Conservation (phyloP, 1,139 yeast genomes). For the Yamadazyma triangularis region DNA sequence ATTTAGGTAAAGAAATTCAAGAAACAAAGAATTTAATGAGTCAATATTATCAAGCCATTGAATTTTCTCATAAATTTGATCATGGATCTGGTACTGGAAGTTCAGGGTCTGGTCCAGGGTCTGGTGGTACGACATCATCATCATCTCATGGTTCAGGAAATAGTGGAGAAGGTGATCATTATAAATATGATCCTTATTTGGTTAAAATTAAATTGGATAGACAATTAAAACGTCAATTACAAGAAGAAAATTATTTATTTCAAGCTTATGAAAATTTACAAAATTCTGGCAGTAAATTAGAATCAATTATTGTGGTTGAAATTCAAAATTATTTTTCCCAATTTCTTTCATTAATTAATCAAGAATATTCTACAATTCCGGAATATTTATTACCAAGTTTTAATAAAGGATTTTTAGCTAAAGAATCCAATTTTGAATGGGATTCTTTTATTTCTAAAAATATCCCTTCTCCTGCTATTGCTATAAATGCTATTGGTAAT, state of each 20-base stretch:
- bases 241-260: constrained; percentile 80
- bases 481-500: constrained; percentile 28
- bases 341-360: constrained; percentile 64
- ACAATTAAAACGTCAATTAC: constrained; percentile 70
- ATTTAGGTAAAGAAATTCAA: constrained; percentile 61
- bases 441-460: constrained; percentile 73
- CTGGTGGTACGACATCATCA: no score
- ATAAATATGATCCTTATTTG: constrained; percentile 70
- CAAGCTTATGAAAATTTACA: constrained; percentile 88
- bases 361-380: constrained; percentile 65
- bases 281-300: constrained; percentile 83
- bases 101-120: no score
- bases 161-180: constrained; percentile 21
- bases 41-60: constrained; percentile 43
- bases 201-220: constrained; percentile 68
- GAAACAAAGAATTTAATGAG: constrained; percentile 55
- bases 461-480: constrained; percentile 34
- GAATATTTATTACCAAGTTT: constrained; percentile 63
- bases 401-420: constrained; percentile 68
- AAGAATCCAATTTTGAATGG: constrained; percentile 86
- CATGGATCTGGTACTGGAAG: constrained; percentile 8
- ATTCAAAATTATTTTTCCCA: constrained; percentile 74
- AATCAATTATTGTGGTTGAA: constrained; percentile 81
- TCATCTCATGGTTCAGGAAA: no score
- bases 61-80: constrained; percentile 31